Evolutionary conservation across 768 basidiomycete genomes (phyloP).

Genomic region (Austroboletus festivus): DNA sequence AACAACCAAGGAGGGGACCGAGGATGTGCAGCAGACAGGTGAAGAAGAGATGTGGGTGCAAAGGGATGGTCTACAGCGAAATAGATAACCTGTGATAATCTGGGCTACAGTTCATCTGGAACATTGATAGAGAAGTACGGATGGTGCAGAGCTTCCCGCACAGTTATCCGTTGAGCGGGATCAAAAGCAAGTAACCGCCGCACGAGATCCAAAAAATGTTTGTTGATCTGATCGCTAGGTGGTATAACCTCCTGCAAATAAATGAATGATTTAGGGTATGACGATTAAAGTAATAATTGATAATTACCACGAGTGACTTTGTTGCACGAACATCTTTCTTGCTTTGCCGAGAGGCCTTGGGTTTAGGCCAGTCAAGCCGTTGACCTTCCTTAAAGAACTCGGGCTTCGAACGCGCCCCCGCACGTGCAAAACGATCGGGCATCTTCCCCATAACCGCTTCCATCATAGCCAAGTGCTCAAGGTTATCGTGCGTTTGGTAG

Average conservation of each 20-base stretch:
- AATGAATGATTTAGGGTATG: constrained; percentile 5
- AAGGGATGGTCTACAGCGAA: constrained; percentile 33
- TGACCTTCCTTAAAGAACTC: constrained; percentile 90
- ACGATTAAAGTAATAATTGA: constrained; percentile 21
- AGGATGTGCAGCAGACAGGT: constrained; percentile 23
- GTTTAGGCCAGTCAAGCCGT: constrained; percentile 90
- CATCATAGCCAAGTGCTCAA: constrained; percentile 99
- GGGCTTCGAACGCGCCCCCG: constrained; percentile 75
- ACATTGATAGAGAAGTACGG: constrained; percentile 77
- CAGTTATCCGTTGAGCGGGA: constrained; percentile 82
- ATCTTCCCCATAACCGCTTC: constrained; percentile 99
- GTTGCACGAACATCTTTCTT: constrained; percentile 92
- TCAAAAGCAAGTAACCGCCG: constrained; percentile 86
- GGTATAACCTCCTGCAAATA: constrained; percentile 74
- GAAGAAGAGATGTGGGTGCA: constrained; percentile 22
- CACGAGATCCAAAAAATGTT: constrained; percentile 85
- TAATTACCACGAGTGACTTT: constrained; percentile 62
- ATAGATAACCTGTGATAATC: constrained; percentile 34
- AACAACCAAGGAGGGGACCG: constrained; percentile 31
- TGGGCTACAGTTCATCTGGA: constrained; percentile 61
- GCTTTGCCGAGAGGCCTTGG: constrained; percentile 84
- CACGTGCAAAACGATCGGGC: constrained; percentile 79
- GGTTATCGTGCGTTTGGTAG: constrained; percentile 99
- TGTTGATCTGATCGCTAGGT: constrained; percentile 68
- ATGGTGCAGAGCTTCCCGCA: constrained; percentile 83